Evolutionary conservation across 805 yeast species (phyloP).

Genomic region (Yarrowia osloensis): DNA sequence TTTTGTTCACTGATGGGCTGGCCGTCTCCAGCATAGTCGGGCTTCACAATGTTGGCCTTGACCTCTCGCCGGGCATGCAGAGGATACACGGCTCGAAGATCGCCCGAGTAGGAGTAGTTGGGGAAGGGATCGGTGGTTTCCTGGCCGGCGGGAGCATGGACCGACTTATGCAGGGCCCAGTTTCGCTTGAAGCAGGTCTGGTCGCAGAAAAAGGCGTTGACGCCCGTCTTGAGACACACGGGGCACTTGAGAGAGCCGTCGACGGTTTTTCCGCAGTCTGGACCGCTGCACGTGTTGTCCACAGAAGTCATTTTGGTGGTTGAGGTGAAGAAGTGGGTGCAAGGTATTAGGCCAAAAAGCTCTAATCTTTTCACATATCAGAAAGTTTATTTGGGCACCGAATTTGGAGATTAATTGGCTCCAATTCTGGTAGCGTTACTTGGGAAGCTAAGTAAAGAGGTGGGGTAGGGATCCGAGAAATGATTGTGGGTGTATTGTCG

Average conservation of each 20-base stretch:
- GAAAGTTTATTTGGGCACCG: neutral
- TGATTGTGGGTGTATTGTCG: no score
- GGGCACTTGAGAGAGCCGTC: constrained; percentile 89
- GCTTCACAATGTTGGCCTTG: constrained; percentile 68
- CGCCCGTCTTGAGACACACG: constrained; percentile 74
- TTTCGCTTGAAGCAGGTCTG: constrained; percentile 78
- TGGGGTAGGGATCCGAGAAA: neutral
- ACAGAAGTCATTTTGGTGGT: constrained; percentile 32
- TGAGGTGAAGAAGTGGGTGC: neutral
- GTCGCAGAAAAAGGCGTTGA: constrained; percentile 70
- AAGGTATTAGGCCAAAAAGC: neutral
- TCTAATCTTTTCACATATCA: neutral
- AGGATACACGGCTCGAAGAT: constrained; percentile 77
- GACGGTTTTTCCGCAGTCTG: constrained; percentile 74
- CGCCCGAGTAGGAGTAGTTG: constrained; percentile 70
- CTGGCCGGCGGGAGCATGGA: constrained; percentile 60
- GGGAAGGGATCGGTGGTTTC: constrained; percentile 84
- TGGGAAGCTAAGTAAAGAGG: neutral
- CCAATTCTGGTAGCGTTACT: neutral
- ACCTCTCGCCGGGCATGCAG: constrained; percentile 68
- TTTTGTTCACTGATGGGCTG: constrained; percentile 75
- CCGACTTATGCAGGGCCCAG: constrained; percentile 61
- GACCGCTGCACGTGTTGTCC: constrained; percentile 59
- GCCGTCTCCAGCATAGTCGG: constrained; percentile 86
- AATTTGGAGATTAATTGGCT: neutral